Evolutionary conservation across 768 basidiomycete species (phyloP).

Genomic region (Termitomyces sp.): DNA sequence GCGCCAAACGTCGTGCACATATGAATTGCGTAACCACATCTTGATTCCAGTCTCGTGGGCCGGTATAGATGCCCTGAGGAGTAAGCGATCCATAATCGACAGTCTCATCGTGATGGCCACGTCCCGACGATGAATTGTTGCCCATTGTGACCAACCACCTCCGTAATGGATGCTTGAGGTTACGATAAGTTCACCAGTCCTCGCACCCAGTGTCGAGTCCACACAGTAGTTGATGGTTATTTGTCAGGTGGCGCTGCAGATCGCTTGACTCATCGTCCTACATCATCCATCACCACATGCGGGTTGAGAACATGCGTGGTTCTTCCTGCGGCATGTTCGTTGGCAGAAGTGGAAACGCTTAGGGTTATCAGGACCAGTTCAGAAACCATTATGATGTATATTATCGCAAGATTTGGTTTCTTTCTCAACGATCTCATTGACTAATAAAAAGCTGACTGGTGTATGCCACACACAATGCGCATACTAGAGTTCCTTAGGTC

Average conservation of each 20-base stretch:
- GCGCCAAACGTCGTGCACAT: conserved; percentile 81
- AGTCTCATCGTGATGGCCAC: conserved; percentile 72
- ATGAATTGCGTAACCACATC: conserved; percentile 83
- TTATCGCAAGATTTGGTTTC: background rate
- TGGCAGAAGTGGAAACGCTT: background rate
- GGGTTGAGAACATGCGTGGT: background rate
- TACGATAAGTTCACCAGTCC: conserved; percentile 3
- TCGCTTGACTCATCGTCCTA: conserved; percentile 7
- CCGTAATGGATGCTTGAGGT: conserved; percentile 2
- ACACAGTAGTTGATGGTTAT: conserved; percentile 29
- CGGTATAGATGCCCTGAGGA: conserved; percentile 86
- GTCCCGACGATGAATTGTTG: conserved; percentile 74
- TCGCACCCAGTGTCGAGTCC: conserved; percentile 3
- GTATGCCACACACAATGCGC: background rate
- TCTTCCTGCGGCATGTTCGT: background rate
- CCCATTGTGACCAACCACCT: conserved; percentile 49
- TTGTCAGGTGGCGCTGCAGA: conserved; percentile 31
- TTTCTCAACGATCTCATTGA: background rate
- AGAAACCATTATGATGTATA: background rate
- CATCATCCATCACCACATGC: background rate
- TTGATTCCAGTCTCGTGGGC: conserved; percentile 86
- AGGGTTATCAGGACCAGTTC: background rate
- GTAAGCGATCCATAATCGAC: conserved; percentile 79
- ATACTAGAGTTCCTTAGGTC: background rate
- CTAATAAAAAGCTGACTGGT: background rate